These are phyloP conservation scores for Diaporthe humulicola DNA, from an alignment of 2,329 filamentous ascomycete species.

Conservation along the genomic window DNA sequence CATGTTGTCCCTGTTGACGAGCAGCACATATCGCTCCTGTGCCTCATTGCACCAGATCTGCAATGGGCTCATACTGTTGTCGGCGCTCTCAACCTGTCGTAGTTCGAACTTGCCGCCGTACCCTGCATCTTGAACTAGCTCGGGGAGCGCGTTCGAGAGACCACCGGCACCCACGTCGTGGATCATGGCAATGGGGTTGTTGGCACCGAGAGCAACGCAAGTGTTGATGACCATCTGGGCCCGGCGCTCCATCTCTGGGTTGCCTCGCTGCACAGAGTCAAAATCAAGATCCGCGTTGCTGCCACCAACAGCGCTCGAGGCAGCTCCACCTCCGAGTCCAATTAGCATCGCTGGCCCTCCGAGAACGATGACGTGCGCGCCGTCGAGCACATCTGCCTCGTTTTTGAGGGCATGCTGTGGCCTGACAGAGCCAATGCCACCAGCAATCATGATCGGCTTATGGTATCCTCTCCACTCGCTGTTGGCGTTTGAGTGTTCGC, in stretches of 20 bases:
- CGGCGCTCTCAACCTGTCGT: constrained; percentile 91
- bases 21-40: constrained; percentile 94
- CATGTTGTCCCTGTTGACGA: constrained; percentile 84
- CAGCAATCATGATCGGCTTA: constrained; percentile 99
- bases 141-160: constrained; percentile 80
- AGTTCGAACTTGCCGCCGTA: constrained; percentile 93
- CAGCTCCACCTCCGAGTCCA: constrained; percentile 93
- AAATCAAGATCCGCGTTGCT: constrained; percentile 94
- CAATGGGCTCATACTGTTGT: constrained; percentile 92
- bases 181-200: constrained; percentile 95
- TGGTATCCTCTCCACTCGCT: constrained; percentile 90
- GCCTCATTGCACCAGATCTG: constrained; percentile 99
- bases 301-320: constrained; percentile 89
- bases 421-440: constrained; percentile 91
- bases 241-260: constrained; percentile 94
- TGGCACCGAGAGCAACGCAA: constrained; percentile 84
- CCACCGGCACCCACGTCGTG: constrained; percentile 98
- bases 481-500: constrained; percentile 56
- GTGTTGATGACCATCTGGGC: constrained; percentile 99
- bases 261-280: constrained; percentile 95
- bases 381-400: constrained; percentile 81
- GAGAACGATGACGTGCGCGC: constrained; percentile 92
- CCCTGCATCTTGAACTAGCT: constrained; percentile 91
- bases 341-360: constrained; percentile 98
- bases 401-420: constrained; percentile 93